Percentiles rank a stretch among this genome's conserved stretches.
These are phyloP conservation scores for Neofusicoccum parvum DNA, from an alignment of 2,329 filamentous ascomycete genomes.

Conservation along the genomic window DNA sequence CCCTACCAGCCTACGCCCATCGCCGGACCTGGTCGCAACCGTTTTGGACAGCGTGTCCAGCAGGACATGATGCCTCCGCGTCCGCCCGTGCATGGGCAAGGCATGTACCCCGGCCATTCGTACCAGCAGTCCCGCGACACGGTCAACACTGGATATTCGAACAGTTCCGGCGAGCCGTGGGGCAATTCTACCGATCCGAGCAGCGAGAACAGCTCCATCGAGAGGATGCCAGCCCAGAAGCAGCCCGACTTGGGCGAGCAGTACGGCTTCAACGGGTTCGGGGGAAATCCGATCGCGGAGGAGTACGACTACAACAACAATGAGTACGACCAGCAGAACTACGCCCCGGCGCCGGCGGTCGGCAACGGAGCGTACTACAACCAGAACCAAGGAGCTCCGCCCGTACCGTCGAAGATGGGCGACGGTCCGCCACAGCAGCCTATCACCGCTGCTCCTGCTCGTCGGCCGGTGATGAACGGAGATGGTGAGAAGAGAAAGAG, in stretches of 20 bases:
- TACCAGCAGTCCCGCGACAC: constrained; percentile 87
- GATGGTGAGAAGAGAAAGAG: constrained; percentile 76
- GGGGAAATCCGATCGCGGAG: constrained; percentile 45
- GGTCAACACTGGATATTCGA: constrained; percentile 74
- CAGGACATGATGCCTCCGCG: constrained; percentile 35
- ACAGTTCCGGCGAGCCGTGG: constrained; percentile 72
- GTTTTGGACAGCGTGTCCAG: constrained; percentile 45
- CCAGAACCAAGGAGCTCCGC: constrained; percentile 1
- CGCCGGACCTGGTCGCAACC: constrained; percentile 37
- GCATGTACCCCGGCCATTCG: constrained; percentile 50
- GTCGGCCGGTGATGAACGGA: constrained; percentile 24
- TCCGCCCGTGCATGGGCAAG: constrained; percentile 44
- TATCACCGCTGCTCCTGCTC: neutral
- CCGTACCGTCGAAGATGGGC: constrained; percentile 24
- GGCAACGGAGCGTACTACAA: constrained; percentile 1
- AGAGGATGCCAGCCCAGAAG: constrained; percentile 60
- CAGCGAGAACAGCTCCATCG: constrained; percentile 90
- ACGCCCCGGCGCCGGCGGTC: constrained; percentile 11
- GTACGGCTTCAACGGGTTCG: constrained; percentile 64
- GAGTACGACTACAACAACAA: constrained; percentile 32
- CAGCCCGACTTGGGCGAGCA: constrained; percentile 41
- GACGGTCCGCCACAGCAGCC: constrained; percentile 19
- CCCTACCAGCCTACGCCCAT: constrained; percentile 34
- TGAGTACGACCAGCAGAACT: neutral
- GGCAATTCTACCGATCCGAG: constrained; percentile 87